A percentile compares a stretch with the other conserved stretches of the same genome.
Conservation (phyloP, 495 filamentous ascomycete species). For the Aspergillus leporis region DNA sequence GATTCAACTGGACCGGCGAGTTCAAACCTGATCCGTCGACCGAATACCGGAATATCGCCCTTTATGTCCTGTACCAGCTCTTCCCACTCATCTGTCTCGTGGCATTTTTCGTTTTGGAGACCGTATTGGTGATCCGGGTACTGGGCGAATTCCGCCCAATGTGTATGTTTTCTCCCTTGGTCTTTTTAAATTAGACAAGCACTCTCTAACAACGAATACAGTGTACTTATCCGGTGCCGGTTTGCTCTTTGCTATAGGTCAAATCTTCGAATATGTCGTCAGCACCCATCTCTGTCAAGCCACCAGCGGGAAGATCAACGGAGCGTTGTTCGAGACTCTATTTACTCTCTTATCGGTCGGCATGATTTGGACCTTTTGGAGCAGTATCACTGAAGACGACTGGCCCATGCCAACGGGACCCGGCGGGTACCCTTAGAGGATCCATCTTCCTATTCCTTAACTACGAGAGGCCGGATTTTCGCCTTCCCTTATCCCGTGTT, state of each 20-base stretch:
- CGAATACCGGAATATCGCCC: slow-evolving; percentile 73
- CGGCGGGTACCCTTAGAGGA: slow-evolving; percentile 45
- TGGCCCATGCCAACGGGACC: slow-evolving; percentile 71
- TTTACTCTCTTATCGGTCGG: slow-evolving; percentile 85
- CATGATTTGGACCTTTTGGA: slow-evolving; percentile 93
- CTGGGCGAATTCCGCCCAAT: slow-evolving; percentile 86
- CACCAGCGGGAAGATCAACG: slow-evolving; percentile 82
- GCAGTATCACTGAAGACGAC: slow-evolving; percentile 98
- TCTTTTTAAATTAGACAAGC: neutral
- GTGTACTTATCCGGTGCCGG: slow-evolving; percentile 75
- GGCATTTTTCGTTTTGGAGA: slow-evolving; percentile 78
- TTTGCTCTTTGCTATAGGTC: slow-evolving; percentile 83
- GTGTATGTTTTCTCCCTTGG: slow-evolving; percentile 54
- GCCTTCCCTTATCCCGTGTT: slow-evolving; percentile 1
- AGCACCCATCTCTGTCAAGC: slow-evolving; percentile 87
- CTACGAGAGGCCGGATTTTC: neutral
- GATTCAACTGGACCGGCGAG: slow-evolving; percentile 77
- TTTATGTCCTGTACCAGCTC: slow-evolving; percentile 94
- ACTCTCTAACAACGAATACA: slow-evolving; percentile 33
- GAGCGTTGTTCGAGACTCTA: slow-evolving; percentile 87
- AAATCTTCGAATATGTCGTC: slow-evolving; percentile 94
- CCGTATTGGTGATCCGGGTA: slow-evolving; percentile 76
- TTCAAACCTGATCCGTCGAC: slow-evolving; percentile 59
- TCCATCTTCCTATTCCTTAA: neutral
- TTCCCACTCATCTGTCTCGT: slow-evolving; percentile 85